Evolutionary conservation across 2,329 filamentous ascomycete genomes (phyloP).

Genomic region (Achaetomium macrosporum): DNA sequence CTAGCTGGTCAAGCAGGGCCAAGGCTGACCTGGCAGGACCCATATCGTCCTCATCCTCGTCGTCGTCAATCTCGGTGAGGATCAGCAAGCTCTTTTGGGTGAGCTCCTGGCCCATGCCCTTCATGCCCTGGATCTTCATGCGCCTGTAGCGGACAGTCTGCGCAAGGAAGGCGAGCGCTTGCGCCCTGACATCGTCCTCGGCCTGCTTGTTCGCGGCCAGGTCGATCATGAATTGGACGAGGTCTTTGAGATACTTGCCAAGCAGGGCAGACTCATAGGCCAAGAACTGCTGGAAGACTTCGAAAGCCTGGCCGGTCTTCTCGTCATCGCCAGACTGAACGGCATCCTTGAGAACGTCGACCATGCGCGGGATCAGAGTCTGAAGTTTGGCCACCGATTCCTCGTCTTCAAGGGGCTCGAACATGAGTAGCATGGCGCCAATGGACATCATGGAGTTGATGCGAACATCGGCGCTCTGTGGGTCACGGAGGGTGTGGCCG

Average conservation of each 20-base stretch:
- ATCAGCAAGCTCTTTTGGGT: slow-evolving; percentile 86
- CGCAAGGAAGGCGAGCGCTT: slow-evolving; percentile 90
- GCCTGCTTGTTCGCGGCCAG: slow-evolving; percentile 69
- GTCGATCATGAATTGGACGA: slow-evolving; percentile 91
- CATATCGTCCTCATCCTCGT: slow-evolving; percentile 75
- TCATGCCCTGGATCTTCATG: slow-evolving; percentile 89
- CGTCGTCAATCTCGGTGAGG: slow-evolving; percentile 77
- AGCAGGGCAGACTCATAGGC: slow-evolving; percentile 83
- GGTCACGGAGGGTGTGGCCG: slow-evolving; percentile 79
- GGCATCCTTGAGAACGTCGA: slow-evolving; percentile 77
- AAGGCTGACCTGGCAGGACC: slow-evolving; percentile 82
- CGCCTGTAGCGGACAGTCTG: slow-evolving; percentile 88
- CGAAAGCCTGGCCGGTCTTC: slow-evolving; percentile 82
- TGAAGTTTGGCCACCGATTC: slow-evolving; percentile 70
- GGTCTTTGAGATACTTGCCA: slow-evolving; percentile 78
- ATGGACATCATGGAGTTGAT: slow-evolving; percentile 92
- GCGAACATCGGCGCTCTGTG: slow-evolving; percentile 84
- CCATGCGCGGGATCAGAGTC: slow-evolving; percentile 77
- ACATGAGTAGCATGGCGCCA: slow-evolving; percentile 77
- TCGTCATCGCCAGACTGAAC: slow-evolving; percentile 80
- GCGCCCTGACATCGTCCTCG: slow-evolving; percentile 79
- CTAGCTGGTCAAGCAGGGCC: slow-evolving; percentile 80
- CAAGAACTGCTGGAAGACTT: slow-evolving; percentile 93
- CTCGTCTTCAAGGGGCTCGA: slow-evolving; percentile 81
- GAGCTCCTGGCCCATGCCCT: slow-evolving; percentile 74